Evolutionary conservation across 2,329 filamentous ascomycete species (phyloP).

Genomic region (Clarireedia monteithiana): DNA sequence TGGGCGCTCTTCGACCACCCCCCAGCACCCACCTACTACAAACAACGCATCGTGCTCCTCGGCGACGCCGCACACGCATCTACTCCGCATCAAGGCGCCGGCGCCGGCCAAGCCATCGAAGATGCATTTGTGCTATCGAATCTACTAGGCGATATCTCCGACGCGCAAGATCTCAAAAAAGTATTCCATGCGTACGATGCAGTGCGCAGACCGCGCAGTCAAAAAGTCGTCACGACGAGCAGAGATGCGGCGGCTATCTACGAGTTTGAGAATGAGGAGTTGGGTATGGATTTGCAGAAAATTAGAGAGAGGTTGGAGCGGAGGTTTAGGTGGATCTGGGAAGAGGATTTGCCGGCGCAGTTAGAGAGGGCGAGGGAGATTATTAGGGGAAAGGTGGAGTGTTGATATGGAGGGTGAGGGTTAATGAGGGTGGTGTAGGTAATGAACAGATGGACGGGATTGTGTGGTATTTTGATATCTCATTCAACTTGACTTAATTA

Average conservation of each 20-base stretch:
- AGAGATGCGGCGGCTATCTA: constrained; percentile 30
- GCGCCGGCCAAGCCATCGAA: constrained; percentile 48
- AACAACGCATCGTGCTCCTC: constrained; percentile 38
- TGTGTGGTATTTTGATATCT: neutral
- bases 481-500: too few relatives aligned
- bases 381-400: constrained; percentile 13
- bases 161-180: constrained; percentile 30
- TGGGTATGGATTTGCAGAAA: constrained; percentile 30
- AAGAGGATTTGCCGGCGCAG: constrained; percentile 29
- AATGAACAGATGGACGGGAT: neutral
- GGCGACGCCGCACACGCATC: constrained; percentile 51
- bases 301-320: constrained; percentile 31
- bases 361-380: constrained; percentile 33
- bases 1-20: constrained; percentile 50
- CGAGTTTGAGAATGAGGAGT: constrained; percentile 35
- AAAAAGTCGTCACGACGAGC: constrained; percentile 27
- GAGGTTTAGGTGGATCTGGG: constrained; percentile 33
- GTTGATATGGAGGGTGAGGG: neutral
- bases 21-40: constrained; percentile 36
- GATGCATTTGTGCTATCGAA: constrained; percentile 41
- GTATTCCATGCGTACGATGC: constrained; percentile 46
- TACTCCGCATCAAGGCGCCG: constrained; percentile 47
- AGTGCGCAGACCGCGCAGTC: constrained; percentile 33
- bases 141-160: constrained; percentile 37
- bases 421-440: neutral